Percentiles rank a stretch among this genome's conserved stretches.
Evolutionary conservation across 176 grass and related monocot species (phyloP).

Genomic region (Musa schizocarpa): DNA sequence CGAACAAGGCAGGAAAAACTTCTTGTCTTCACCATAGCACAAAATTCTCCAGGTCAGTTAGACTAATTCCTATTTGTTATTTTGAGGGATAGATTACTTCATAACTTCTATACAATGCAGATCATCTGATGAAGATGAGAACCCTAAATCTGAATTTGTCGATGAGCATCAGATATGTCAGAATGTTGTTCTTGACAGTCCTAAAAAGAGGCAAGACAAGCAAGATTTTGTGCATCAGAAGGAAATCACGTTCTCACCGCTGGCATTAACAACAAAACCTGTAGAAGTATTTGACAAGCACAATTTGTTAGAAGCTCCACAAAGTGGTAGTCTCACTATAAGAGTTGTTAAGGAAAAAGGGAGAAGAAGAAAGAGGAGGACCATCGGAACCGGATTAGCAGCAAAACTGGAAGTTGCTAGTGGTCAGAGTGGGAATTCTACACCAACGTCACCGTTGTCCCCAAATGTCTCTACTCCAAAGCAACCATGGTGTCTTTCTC

Average conservation of each 20-base stretch:
- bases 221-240: slow-evolving; percentile 29
- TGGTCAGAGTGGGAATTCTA: slow-evolving; percentile 89
- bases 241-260: slow-evolving; percentile 25
- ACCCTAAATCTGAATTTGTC: slow-evolving; percentile 26
- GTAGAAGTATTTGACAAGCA: slow-evolving; percentile 30
- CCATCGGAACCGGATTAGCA: slow-evolving; percentile 36
- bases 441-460: slow-evolving; percentile 66
- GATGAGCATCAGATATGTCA: slow-evolving; percentile 28
- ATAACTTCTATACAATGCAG: slow-evolving; percentile 27
- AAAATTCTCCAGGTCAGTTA: slow-evolving; percentile 66
- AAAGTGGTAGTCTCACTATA: slow-evolving; percentile 62
- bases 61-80: not conserved
- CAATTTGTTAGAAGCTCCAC: slow-evolving; percentile 22
- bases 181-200: slow-evolving; percentile 21
- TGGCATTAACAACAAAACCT: slow-evolving; percentile 17
- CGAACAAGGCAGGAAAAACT: slow-evolving; percentile 37
- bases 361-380: slow-evolving; percentile 43
- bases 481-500: slow-evolving; percentile 29
- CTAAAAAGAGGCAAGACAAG: slow-evolving; percentile 35
- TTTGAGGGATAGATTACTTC: slow-evolving; percentile 1
- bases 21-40: slow-evolving; percentile 30
- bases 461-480: slow-evolving; percentile 57
- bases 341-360: slow-evolving; percentile 61
- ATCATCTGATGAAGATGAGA: slow-evolving; percentile 44
- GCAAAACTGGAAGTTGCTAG: slow-evolving; percentile 84